These are phyloP conservation scores for Fusarium haematococcum DNA, from an alignment of 2,329 filamentous ascomycete genomes.

Conservation along the genomic window DNA sequence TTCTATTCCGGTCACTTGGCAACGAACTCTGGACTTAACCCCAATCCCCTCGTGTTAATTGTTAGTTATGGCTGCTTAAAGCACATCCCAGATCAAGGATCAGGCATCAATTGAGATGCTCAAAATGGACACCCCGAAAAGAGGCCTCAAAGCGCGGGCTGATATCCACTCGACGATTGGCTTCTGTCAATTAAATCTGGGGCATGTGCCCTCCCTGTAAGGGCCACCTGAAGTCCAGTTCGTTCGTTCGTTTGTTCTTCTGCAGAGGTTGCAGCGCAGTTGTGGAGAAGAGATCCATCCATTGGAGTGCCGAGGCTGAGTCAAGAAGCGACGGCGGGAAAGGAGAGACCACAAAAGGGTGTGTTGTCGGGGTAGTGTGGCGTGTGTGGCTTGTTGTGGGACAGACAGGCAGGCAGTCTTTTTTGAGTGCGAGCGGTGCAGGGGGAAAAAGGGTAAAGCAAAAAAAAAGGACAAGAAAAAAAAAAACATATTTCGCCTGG, in stretches of 20 bases:
- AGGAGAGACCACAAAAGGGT: background rate
- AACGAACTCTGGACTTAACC: too few relatives aligned
- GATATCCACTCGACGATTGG: slow-evolving; percentile 22
- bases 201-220: background rate
- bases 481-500: slow-evolving; percentile 44
- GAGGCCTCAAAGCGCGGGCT: slow-evolving; percentile 6
- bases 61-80: slow-evolving; percentile 11
- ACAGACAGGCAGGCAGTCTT: background rate
- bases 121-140: background rate
- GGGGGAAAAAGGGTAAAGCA: slow-evolving; percentile 23
- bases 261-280: background rate
- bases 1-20: too few relatives aligned
- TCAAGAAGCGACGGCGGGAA: slow-evolving; percentile 16
- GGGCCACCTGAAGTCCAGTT: background rate
- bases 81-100: slow-evolving; percentile 7
- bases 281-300: slow-evolving; percentile 14
- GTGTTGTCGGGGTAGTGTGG: slow-evolving; percentile 15
- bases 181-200: background rate
- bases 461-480: slow-evolving; percentile 26
- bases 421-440: background rate
- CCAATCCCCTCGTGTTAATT: too few relatives aligned
- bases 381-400: slow-evolving; percentile 22
- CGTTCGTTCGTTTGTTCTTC: background rate
- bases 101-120: slow-evolving; percentile 27
- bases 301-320: slow-evolving; percentile 20